phyloP scores from a whole-genome alignment of 2,329 filamentous ascomycete species.

The Setomelanomma holmii region DNA sequence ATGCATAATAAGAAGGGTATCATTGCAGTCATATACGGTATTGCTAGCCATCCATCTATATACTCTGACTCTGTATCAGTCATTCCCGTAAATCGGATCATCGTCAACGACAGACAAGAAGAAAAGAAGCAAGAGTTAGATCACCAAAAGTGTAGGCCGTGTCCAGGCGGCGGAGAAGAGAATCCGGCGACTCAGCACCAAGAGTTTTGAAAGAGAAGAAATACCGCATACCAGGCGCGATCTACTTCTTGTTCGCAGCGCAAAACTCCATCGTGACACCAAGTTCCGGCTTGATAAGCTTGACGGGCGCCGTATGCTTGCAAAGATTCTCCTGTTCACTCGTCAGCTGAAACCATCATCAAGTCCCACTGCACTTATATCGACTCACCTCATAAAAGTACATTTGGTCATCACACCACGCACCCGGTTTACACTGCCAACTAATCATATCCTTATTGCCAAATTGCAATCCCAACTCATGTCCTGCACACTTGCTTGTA shows the following conservation, averaged over 20 bases:
- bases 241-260: constrained; percentile 15
- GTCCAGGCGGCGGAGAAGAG: not conserved
- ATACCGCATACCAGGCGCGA: not conserved
- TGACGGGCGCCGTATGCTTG: constrained; percentile 22
- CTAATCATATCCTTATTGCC: constrained; percentile 10
- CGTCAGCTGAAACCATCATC: not conserved
- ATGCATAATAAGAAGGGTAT: too few relatives aligned
- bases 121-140: not conserved
- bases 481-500: constrained; percentile 16
- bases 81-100: not conserved
- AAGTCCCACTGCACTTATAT: too few relatives aligned
- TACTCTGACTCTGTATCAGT: not conserved
- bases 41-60: not conserved
- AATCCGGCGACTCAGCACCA: too few relatives aligned
- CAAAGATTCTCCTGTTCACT: constrained; percentile 23
- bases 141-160: not conserved
- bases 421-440: constrained; percentile 19
- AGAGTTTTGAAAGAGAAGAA: not conserved
- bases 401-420: constrained; percentile 31
- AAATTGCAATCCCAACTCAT: constrained; percentile 24
- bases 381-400: constrained; percentile 22
- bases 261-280: constrained; percentile 30
- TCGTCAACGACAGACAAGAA: not conserved
- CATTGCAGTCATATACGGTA: not conserved
- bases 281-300: constrained; percentile 2